These are phyloP conservation scores for Penicillium oxalicum DNA, from an alignment of 2,329 filamentous ascomycete species.

Conservation along the genomic window DNA sequence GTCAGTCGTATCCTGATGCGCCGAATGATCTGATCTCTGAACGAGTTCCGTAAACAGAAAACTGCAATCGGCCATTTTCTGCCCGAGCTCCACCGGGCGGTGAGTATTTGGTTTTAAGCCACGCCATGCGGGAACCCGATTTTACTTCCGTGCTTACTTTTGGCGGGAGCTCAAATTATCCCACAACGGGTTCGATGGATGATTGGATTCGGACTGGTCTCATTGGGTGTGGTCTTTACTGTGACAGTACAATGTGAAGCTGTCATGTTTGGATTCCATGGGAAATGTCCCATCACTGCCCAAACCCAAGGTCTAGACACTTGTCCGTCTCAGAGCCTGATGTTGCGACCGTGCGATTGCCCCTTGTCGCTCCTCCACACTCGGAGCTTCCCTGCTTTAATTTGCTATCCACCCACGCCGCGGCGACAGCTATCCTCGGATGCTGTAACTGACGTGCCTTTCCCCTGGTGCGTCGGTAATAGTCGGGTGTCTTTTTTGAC, in stretches of 20 bases:
- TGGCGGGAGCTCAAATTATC: background rate
- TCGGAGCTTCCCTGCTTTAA: too few relatives aligned
- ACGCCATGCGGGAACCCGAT: conserved; percentile 15
- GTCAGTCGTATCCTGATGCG: background rate
- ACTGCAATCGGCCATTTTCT: conserved; percentile 10
- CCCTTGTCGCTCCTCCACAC: too few relatives aligned
- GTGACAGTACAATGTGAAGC: conserved; percentile 6
- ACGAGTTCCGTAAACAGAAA: conserved; percentile 13
- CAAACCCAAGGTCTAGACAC: background rate
- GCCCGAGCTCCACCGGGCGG: conserved; percentile 11
- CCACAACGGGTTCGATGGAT: background rate
- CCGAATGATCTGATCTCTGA: background rate
- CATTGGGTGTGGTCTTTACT: background rate
- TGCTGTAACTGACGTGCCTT: conserved; percentile 55
- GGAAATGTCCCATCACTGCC: background rate
- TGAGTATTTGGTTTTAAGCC: conserved; percentile 7
- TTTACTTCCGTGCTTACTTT: conserved; percentile 5
- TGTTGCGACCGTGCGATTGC: too few relatives aligned
- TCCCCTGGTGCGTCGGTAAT: conserved; percentile 69
- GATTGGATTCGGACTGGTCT: background rate
- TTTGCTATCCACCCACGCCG: conserved; percentile 34
- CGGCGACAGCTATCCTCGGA: conserved; percentile 47
- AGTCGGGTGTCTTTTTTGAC: conserved; percentile 55
- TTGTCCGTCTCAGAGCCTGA: too few relatives aligned
- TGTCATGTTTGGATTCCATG: background rate